These are phyloP conservation scores for Neurospora sp. DNA, from an alignment of 495 filamentous ascomycete genomes.

Conservation along the genomic window DNA sequence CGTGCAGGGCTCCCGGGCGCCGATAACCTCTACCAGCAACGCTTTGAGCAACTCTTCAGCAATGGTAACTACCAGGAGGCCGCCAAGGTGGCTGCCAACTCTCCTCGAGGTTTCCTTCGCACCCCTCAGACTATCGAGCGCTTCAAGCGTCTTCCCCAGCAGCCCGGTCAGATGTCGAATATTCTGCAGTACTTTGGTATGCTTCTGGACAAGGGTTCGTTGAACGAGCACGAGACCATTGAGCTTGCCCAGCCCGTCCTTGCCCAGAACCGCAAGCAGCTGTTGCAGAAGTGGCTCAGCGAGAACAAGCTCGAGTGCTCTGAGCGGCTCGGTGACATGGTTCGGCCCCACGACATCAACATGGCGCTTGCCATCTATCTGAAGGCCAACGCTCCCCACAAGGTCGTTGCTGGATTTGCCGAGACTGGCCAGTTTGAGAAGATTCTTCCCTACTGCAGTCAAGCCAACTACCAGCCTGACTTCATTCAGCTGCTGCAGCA, in stretches of 20 bases:
- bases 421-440: conserved; percentile 94
- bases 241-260: conserved; percentile 90
- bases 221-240: conserved; percentile 88
- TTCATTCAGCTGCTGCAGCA: conserved; percentile 84
- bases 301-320: conserved; percentile 94
- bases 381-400: conserved; percentile 75
- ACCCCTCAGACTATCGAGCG: conserved; percentile 88
- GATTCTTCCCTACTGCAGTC: conserved; percentile 81
- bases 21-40: conserved; percentile 85
- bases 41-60: conserved; percentile 76
- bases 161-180: conserved; percentile 72
- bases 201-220: conserved; percentile 84
- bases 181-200: conserved; percentile 98
- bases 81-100: conserved; percentile 92
- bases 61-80: conserved; percentile 74
- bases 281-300: conserved; percentile 94
- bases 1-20: conserved; percentile 88
- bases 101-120: conserved; percentile 87
- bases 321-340: conserved; percentile 89
- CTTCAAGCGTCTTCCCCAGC: conserved; percentile 75
- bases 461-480: conserved; percentile 79
- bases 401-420: conserved; percentile 88
- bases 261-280: conserved; percentile 84
- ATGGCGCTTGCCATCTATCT: conserved; percentile 81
- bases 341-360: conserved; percentile 77